These are phyloP conservation scores for Picea glauca DNA, from an alignment of 75 land plant species.

Conservation along the genomic window DNA sequence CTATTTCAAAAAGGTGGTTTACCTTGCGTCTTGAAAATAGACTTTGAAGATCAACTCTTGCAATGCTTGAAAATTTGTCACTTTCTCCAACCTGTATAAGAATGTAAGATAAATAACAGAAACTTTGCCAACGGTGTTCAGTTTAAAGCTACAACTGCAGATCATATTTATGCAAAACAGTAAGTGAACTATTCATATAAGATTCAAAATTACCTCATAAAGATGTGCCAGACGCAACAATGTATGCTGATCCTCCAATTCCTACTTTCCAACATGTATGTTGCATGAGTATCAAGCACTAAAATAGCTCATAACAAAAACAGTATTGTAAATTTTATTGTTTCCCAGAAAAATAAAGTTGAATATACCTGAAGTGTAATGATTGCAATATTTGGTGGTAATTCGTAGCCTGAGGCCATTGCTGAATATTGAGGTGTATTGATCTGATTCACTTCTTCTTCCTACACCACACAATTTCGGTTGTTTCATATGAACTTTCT, in stretches of 20 bases:
- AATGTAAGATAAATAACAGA: neutral
- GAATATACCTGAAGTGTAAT: constrained; percentile 37
- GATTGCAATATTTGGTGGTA: constrained; percentile 39
- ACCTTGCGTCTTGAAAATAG: constrained; percentile 12
- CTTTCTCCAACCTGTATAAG: constrained; percentile 6
- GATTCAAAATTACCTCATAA: constrained; percentile 26
- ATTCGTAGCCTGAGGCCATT: constrained; percentile 23
- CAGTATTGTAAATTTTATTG: too few relatives aligned
- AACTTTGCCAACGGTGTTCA: too few relatives aligned
- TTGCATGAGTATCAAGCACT: neutral
- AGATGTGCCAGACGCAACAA: constrained; percentile 37
- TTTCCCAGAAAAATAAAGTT: neutral
- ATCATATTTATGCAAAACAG: neutral
- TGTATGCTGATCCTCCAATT: constrained; percentile 22
- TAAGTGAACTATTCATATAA: neutral
- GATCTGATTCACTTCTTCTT: constrained; percentile 12
- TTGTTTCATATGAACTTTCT: constrained; percentile 1
- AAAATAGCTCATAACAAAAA: neutral
- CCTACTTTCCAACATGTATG: constrained; percentile 16
- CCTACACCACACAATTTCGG: constrained; percentile 11
- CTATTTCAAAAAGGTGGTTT: too few relatives aligned
- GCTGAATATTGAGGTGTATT: constrained; percentile 20
- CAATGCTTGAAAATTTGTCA: constrained; percentile 6
- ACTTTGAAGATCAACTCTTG: constrained; percentile 10
- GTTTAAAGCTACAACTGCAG: neutral